These are phyloP conservation scores for Arabis hirsuta DNA, from an alignment of 345 rosid species.

Conservation along the genomic window DNA sequence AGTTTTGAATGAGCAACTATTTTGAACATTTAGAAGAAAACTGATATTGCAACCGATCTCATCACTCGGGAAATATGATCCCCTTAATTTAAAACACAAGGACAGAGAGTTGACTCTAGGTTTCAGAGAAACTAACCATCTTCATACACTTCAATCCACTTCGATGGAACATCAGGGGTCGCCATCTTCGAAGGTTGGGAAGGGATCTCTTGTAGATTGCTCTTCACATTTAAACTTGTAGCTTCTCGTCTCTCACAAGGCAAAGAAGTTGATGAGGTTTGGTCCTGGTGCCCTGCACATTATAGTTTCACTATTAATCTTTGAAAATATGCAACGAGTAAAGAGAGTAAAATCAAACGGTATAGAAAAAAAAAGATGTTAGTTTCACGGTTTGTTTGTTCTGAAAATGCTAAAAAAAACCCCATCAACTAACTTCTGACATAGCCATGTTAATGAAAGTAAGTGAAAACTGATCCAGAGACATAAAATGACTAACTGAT, in stretches of 20 bases:
- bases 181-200: conserved; percentile 29
- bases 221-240: conserved; percentile 12
- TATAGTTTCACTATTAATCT: background rate
- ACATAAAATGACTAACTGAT: too few species aligned
- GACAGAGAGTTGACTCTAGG: conserved; percentile 3
- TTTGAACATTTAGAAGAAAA: background rate
- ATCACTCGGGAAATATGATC: too few species aligned
- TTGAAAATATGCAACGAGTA: background rate
- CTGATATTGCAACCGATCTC: background rate
- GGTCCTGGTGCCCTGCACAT: conserved; percentile 29
- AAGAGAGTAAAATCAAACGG: background rate
- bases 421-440: too few species aligned
- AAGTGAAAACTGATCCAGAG: too few species aligned
- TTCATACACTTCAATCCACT: conserved; percentile 35
- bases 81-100: background rate
- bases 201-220: conserved; percentile 20
- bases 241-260: conserved; percentile 35
- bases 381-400: too few species aligned
- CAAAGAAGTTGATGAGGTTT: conserved; percentile 5
- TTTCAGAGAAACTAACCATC: conserved; percentile 34
- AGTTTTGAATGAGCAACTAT: background rate
- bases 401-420: too few species aligned
- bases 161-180: conserved; percentile 39
- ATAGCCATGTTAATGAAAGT: too few species aligned
- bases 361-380: too few species aligned